Evolutionary conservation across 345 rosid genomes (phyloP).

Genomic region (Erysimum cheiranthoides): DNA sequence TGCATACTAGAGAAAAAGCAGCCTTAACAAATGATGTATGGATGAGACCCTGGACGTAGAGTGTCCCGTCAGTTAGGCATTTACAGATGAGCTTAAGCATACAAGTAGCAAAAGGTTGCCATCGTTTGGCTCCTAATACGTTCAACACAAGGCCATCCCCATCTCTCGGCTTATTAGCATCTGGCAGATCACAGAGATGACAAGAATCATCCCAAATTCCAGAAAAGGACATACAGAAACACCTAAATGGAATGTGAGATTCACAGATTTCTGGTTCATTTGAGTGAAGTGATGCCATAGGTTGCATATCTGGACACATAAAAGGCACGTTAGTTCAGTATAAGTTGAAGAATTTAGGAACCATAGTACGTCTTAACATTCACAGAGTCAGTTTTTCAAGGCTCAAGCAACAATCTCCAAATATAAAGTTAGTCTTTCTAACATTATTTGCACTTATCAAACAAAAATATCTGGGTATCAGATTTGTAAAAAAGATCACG

Average conservation of each 20-base stretch:
- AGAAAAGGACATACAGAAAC: slow-evolving; percentile 69
- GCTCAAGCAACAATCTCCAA: slow-evolving; percentile 11
- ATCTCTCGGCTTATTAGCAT: slow-evolving; percentile 60
- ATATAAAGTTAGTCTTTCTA: background rate
- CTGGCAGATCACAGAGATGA: slow-evolving; percentile 71
- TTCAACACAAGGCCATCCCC: slow-evolving; percentile 74
- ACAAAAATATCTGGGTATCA: slow-evolving; percentile 17
- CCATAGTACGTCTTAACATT: slow-evolving; percentile 7
- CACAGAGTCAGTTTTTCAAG: background rate
- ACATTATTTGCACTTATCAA: slow-evolving; percentile 3
- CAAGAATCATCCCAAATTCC: slow-evolving; percentile 58
- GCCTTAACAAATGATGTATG: slow-evolving; percentile 66
- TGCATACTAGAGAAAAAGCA: slow-evolving; percentile 75
- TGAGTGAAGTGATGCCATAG: slow-evolving; percentile 53
- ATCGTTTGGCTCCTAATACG: slow-evolving; percentile 62
- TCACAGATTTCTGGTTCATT: slow-evolving; percentile 44
- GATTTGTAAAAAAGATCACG: slow-evolving; percentile 9
- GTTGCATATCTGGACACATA: slow-evolving; percentile 64
- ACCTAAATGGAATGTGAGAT: slow-evolving; percentile 56
- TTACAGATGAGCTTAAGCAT: slow-evolving; percentile 75
- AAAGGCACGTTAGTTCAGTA: slow-evolving; percentile 30
- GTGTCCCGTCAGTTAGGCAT: slow-evolving; percentile 91
- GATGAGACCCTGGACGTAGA: slow-evolving; percentile 83
- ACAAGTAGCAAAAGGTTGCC: slow-evolving; percentile 87
- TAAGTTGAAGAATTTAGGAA: slow-evolving; percentile 24